Evolutionary conservation across 306 rosid genomes (phyloP), one percentile per base, ranked within the genome.

Genomic region (Vicia sativa): DNA sequence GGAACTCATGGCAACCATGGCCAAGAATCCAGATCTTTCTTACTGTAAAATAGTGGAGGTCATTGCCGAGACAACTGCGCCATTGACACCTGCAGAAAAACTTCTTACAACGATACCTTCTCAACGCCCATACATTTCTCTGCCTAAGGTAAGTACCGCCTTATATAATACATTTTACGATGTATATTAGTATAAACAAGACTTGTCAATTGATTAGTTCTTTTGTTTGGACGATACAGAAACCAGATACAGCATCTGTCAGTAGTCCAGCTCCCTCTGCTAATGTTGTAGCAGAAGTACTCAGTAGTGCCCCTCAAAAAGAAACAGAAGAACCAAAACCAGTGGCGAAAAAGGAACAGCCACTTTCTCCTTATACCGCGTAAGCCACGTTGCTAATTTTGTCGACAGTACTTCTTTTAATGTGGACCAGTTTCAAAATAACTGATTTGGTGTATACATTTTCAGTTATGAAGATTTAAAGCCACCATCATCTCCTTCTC

Each of bases 21-120:
- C 95, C 37, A 90, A 86, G 85, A 93, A 83, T 72, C 86, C 66
- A 6, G 82, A 70, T 49, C 83, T 88, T 70, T 83, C 98, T 11
- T 88, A 67, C 76, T 93, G 86, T 72, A 93, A 93, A 93, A 86
- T 93, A 64, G 85, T 93, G 28, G 98, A 93, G 81, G 97, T 77
- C 44, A 68, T 90, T 74, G 98, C 98, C 10, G 96, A 86, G 84
- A 93, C 96, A 55, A 90, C 91, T 63, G 96, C 91, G 11, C 97
- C 96, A 0, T 70, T 88, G 72, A 90, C 80, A 74, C 93, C 97
- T 59, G 11, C 78, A 63, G 98, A 88, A 73, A 83, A 90, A 57
- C 97, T 93, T 83, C 93, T 93, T 62, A 70, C 67, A 72, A 88
- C 74, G 80, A 88, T 90, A 70, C 98, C 97, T 52, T 83, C 96